A percentile compares a stretch with the other conserved stretches of the same genome.
Evolutionary conservation across 176 grass and related monocot genomes (phyloP).

Genomic region (Paspalum vaginatum): DNA sequence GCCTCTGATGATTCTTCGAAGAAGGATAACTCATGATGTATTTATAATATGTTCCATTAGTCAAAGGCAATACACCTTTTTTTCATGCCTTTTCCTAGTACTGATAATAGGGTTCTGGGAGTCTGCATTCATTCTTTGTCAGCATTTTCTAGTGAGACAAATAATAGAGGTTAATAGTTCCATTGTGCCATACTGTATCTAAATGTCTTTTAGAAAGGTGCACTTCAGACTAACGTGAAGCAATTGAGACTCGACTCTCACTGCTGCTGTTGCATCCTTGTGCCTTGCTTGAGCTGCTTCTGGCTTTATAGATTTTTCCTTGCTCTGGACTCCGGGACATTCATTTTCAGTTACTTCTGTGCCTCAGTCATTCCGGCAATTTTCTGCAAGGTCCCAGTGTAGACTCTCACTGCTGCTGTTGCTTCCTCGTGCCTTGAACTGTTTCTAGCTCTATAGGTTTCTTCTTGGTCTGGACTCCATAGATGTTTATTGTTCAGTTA

Average conservation of each 20-base stretch:
- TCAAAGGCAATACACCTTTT: constrained; percentile 38
- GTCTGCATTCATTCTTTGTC: constrained; percentile 46
- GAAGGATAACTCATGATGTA: constrained; percentile 65
- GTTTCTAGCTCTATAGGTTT: neutral
- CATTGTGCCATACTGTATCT: constrained; percentile 11
- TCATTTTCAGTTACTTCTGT: neutral
- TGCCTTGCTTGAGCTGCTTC: neutral
- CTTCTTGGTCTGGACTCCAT: neutral
- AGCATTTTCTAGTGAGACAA: constrained; percentile 35
- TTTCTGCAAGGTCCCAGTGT: neutral
- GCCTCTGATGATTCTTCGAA: constrained; percentile 77
- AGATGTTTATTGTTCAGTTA: neutral
- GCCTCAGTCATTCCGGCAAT: neutral
- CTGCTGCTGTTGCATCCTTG: neutral
- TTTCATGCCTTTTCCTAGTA: constrained; percentile 8
- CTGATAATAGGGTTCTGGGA: constrained; percentile 34
- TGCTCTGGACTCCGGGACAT: neutral
- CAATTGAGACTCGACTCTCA: neutral
- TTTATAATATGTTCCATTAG: constrained; percentile 37
- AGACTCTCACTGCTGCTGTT: neutral
- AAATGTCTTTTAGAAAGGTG: neutral
- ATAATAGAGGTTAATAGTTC: constrained; percentile 32
- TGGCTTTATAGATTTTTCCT: neutral
- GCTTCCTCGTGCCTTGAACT: neutral
- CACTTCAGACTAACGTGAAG: neutral